phyloP scores from a whole-genome alignment of 306 rosid species.

The Castanospermum australe region DNA sequence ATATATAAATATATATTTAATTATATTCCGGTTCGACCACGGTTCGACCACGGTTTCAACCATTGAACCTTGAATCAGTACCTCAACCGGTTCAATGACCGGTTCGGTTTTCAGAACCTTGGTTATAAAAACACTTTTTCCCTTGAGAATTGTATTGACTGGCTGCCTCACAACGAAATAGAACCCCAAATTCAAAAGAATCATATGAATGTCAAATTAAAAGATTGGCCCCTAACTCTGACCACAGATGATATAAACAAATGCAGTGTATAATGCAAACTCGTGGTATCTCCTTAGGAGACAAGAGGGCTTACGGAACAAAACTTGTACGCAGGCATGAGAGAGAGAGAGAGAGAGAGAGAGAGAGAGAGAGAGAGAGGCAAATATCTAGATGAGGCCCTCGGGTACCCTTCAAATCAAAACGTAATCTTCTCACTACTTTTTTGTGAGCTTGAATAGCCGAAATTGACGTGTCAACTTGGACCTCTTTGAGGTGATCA shows the following conservation, averaged over 20 bases:
- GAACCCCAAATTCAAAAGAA: constrained; percentile 31
- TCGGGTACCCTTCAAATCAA: background rate
- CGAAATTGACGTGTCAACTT: constrained; percentile 35
- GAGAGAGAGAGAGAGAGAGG: background rate
- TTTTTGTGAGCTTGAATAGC: constrained; percentile 42
- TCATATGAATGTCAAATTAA: background rate
- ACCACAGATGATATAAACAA: background rate
- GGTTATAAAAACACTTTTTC: background rate
- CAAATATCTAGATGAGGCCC: background rate
- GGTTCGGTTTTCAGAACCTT: no score
- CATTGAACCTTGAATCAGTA: no score
- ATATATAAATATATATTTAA: no score
- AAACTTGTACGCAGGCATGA: background rate
- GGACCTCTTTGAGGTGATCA: constrained; percentile 41
- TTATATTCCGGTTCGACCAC: no score
- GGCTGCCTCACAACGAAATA: background rate
- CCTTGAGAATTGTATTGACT: background rate
- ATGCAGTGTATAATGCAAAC: background rate
- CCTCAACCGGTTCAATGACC: no score
- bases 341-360: background rate
- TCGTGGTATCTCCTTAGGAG: constrained; percentile 32
- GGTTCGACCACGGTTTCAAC: no score
- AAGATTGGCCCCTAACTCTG: background rate
- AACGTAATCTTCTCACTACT: background rate
- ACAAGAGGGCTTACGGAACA: constrained; percentile 35